phyloP scores from a whole-genome alignment of 2,329 filamentous ascomycete species.

The Colletotrichum gigasporum region DNA sequence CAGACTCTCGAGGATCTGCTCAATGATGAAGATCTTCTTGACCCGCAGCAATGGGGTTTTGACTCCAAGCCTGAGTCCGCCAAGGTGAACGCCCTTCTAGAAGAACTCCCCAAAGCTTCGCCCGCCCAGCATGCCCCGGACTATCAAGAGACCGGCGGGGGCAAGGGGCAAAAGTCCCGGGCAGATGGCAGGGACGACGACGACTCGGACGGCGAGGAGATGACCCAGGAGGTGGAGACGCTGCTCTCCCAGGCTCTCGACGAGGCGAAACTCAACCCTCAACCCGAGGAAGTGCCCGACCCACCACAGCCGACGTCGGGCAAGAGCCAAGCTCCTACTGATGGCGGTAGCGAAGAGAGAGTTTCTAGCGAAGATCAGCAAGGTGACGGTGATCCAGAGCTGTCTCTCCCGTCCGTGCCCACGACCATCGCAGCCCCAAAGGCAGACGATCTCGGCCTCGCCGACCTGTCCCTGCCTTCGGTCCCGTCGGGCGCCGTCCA shows the following conservation, averaged over 20 bases:
- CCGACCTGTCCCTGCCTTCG: slow-evolving; percentile 52
- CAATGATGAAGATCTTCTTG: slow-evolving; percentile 48
- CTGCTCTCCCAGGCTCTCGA: slow-evolving; percentile 57
- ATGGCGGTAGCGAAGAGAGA: neutral
- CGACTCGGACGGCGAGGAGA: slow-evolving; percentile 62
- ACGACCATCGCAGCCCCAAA: slow-evolving; percentile 43
- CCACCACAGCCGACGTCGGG: neutral
- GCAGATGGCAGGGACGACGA: slow-evolving; percentile 40
- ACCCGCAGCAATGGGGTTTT: slow-evolving; percentile 38
- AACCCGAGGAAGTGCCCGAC: neutral
- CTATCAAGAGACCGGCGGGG: neutral
- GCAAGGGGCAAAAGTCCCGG: neutral
- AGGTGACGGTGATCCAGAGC: slow-evolving; percentile 26
- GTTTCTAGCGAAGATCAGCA: slow-evolving; percentile 19
- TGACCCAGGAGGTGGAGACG: slow-evolving; percentile 54
- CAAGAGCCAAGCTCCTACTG: neutral
- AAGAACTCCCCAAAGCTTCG: slow-evolving; percentile 42
- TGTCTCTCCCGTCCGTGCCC: slow-evolving; percentile 51
- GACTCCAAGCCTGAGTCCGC: slow-evolving; percentile 40
- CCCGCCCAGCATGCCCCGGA: neutral
- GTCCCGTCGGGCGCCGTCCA: slow-evolving; percentile 50
- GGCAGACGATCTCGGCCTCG: slow-evolving; percentile 18
- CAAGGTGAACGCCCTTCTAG: slow-evolving; percentile 46
- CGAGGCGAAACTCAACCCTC: slow-evolving; percentile 49
- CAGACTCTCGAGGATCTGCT: slow-evolving; percentile 62